Conservation (phyloP, 768 basidiomycete genomes). For the Lactifluus piperatus region DNA sequence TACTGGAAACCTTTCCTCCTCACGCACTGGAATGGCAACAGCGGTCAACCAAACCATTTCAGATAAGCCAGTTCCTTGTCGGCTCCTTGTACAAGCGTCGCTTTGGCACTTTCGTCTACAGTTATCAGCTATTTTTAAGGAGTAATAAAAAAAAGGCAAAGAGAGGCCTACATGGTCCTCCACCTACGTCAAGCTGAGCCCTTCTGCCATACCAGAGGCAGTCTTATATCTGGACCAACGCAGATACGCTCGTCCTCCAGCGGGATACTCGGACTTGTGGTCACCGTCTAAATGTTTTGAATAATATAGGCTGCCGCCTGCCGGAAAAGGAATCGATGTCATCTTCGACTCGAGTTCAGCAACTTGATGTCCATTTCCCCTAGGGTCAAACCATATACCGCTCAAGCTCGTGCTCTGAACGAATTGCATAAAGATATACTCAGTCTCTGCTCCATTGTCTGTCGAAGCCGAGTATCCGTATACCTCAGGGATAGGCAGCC, state of each 20-base stretch:
- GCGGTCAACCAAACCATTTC: conserved; percentile 38
- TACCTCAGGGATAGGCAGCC: conserved; percentile 26
- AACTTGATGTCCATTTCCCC: conserved; percentile 20
- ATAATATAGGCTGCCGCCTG: conserved; percentile 45
- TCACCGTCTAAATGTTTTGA: conserved; percentile 36
- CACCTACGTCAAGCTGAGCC: conserved; percentile 38
- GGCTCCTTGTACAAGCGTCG: conserved; percentile 35
- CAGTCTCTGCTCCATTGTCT: background rate
- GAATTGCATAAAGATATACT: background rate
- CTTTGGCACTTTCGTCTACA: conserved; percentile 38
- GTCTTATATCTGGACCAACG: conserved; percentile 32
- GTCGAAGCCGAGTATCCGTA: background rate
- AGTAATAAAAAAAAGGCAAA: conserved; percentile 23
- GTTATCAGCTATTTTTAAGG: conserved; percentile 27
- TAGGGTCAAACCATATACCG: background rate
- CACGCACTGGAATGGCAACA: conserved; percentile 34
- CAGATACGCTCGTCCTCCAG: conserved; percentile 22
- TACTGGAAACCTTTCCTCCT: conserved; percentile 40
- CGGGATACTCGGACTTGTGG: conserved; percentile 29
- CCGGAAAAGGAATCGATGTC: conserved; percentile 41
- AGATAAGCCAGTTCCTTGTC: conserved; percentile 44
- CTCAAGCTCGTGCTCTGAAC: background rate
- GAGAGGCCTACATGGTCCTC: conserved; percentile 44
- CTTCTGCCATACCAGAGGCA: conserved; percentile 43
- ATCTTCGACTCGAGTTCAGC: conserved; percentile 38